Base-by-base conservation (phyloP, 148 eudicot species). In the Amaranthus hypochondriacus region DNA sequence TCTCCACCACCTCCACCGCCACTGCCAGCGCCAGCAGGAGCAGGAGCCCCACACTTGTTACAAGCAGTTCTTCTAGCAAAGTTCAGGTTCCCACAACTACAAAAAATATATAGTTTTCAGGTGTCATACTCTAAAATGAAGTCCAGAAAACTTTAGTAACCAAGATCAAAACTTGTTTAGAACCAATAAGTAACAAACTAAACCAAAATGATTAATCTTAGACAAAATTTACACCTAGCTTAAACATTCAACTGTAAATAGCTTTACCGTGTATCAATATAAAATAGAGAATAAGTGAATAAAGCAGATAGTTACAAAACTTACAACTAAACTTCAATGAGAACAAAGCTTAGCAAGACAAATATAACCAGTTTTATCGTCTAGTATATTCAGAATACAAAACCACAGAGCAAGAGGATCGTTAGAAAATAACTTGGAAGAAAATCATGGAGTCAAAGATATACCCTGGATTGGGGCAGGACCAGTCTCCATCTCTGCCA, bases 401-500 rank as follows among this genome's bases (percentile, higher is more conserved):
- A 28, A 28, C 39, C 39, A 28, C 39, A 28, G 39, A 28, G 39
- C 39, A 28, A 28, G 39, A 28, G 39, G 39, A 28, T 28, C 39
- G 39, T 28, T 28, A 28, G 39, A 28, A 28, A 28, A 28, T 0
- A 28, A 28, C 39, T 28, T 28, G 39, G 39, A 28, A 47, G 21
- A 15, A 56, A 13, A 15, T 44, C 7, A 59, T 44, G 56, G 21
- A 55, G 7, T 4, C 49, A 50, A 49, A 9, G 3, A 78, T 4
- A 64, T 87, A 94, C 99, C 96, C 81, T 42, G 92, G 84, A 72
- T 90, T 86, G 65, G 99, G 96, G 77, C 99, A 95, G 21, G 85
- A 87, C 99, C 99, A 92, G 58, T 95, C 99, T 9, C 99, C 99
- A 58, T 92, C 99, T 79, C 89, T 83, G 18, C 90, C 93, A 70